A percentile compares a stretch with the other conserved stretches of the same genome.
Conservation (phyloP, 495 filamentous ascomycete species). For the Clohesyomyces aquaticus region DNA sequence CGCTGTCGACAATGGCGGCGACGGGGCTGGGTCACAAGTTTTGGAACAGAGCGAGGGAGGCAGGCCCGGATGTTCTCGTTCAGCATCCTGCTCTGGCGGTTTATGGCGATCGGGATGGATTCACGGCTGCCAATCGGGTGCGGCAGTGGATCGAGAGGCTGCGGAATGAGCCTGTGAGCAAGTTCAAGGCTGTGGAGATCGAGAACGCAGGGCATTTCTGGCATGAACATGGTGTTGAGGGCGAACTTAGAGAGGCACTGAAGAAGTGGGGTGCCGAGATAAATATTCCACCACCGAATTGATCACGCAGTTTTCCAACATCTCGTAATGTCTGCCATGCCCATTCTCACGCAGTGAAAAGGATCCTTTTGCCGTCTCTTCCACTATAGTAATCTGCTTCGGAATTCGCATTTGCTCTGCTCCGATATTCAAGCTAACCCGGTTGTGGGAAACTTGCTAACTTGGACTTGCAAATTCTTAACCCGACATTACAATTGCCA, state of each 20-base stretch:
- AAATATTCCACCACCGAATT: too few relatives aligned
- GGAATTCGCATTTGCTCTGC: too few relatives aligned
- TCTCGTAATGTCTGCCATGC: too few relatives aligned
- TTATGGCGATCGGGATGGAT: conserved; percentile 78
- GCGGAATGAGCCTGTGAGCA: conserved; percentile 41
- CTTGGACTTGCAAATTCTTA: too few relatives aligned
- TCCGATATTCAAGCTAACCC: too few relatives aligned
- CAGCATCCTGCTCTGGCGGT: conserved; percentile 67
- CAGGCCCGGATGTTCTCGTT: conserved; percentile 38
- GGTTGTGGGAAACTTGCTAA: too few relatives aligned
- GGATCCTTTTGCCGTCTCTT: too few relatives aligned
- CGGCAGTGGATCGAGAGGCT: conserved; percentile 70
- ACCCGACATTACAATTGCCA: too few relatives aligned
- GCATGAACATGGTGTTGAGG: conserved; percentile 65
- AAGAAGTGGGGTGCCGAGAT: conserved; percentile 31
- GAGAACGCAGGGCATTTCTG: conserved; percentile 82
- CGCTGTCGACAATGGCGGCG: conserved; percentile 47
- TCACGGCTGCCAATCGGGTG: conserved; percentile 71
- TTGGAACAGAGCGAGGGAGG: conserved; percentile 19
- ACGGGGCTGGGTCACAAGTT: conserved; percentile 32
- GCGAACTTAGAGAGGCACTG: conserved; percentile 53
- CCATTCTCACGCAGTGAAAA: too few relatives aligned
- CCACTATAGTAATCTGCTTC: too few relatives aligned
- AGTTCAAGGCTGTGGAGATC: conserved; percentile 62
- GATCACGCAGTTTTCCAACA: too few relatives aligned